Conservation (phyloP, 768 basidiomycete genomes). For the Kwoniella sp. region DNA sequence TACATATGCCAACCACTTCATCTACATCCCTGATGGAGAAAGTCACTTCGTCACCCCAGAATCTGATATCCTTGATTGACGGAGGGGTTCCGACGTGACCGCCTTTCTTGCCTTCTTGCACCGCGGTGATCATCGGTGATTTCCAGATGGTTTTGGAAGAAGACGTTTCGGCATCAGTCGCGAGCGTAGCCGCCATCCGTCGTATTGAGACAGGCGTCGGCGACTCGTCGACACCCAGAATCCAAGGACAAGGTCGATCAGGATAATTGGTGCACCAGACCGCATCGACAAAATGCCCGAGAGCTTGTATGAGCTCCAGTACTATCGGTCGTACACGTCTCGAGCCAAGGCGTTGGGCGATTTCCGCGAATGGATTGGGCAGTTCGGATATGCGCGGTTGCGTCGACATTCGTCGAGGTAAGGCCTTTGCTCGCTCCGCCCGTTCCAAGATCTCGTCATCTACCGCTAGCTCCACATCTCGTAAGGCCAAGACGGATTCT, state of each 20-base stretch:
- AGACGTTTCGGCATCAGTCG: neutral
- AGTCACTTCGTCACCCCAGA: slow-evolving; percentile 43
- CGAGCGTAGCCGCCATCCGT: neutral
- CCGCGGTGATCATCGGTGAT: slow-evolving; percentile 38
- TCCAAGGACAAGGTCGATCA: slow-evolving; percentile 37
- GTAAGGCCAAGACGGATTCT: slow-evolving; percentile 40
- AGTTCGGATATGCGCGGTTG: slow-evolving; percentile 30
- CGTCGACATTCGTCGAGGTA: slow-evolving; percentile 24
- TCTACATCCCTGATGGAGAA: slow-evolving; percentile 39
- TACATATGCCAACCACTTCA: slow-evolving; percentile 45
- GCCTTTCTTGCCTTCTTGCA: slow-evolving; percentile 29
- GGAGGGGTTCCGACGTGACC: slow-evolving; percentile 34
- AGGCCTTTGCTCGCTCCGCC: slow-evolving; percentile 9
- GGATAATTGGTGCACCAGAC: slow-evolving; percentile 35
- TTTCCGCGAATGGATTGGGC: slow-evolving; percentile 44
- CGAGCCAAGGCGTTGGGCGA: slow-evolving; percentile 31
- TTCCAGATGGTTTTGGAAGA: slow-evolving; percentile 24
- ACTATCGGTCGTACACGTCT: slow-evolving; percentile 43
- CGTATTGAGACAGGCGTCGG: slow-evolving; percentile 17
- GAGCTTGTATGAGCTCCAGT: slow-evolving; percentile 42
- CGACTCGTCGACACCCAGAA: slow-evolving; percentile 12
- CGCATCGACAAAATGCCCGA: slow-evolving; percentile 46
- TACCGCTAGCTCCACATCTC: slow-evolving; percentile 45
- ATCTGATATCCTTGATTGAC: slow-evolving; percentile 24
- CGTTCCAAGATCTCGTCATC: slow-evolving; percentile 31